Conservation (phyloP, 352 stramenopile species). For the Detonula confervacea region DNA sequence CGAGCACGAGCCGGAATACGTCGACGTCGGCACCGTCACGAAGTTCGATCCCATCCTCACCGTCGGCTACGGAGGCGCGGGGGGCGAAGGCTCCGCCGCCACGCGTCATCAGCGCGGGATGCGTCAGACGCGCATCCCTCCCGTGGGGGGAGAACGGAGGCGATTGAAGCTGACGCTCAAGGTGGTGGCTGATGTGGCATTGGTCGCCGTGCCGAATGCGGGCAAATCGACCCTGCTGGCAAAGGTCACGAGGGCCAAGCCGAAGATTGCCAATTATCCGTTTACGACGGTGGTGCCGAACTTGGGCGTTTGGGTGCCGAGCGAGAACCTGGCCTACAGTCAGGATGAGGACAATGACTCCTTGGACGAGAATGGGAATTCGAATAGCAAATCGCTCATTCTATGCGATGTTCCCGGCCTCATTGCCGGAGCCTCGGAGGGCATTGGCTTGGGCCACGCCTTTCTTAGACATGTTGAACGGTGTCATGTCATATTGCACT, state of each 20-base stretch:
- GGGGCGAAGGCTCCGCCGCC: constrained; percentile 86
- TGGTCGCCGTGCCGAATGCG: constrained; percentile 98
- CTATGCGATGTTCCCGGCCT: constrained; percentile 91
- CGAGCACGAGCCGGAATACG: constrained; percentile 9
- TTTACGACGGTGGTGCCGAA: constrained; percentile 99
- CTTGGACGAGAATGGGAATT: constrained; percentile 14
- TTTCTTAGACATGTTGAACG: constrained; percentile 99
- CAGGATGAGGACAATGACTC: constrained; percentile 25
- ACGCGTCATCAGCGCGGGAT: constrained; percentile 55
- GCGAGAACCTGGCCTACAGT: constrained; percentile 19
- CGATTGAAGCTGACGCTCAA: constrained; percentile 97
- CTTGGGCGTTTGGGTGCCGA: constrained; percentile 91
- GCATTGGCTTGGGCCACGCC: constrained; percentile 95
- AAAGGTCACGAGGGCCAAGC: constrained; percentile 92
- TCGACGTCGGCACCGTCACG: constrained; percentile 44
- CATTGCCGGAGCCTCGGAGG: constrained; percentile 91
- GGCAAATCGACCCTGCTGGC: constrained; percentile 97
- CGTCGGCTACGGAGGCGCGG: constrained; percentile 83
- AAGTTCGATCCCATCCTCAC: constrained; percentile 60
- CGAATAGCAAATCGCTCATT: constrained; percentile 69
- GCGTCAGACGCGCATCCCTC: constrained; percentile 46
- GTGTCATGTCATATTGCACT: constrained; percentile 93
- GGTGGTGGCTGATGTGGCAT: constrained; percentile 97
- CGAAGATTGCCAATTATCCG: constrained; percentile 96
- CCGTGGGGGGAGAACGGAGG: constrained; percentile 89